These are phyloP conservation scores for Novymonas esmeraldas DNA, from an alignment of 208 protist genomes.

Conservation along the genomic window DNA sequence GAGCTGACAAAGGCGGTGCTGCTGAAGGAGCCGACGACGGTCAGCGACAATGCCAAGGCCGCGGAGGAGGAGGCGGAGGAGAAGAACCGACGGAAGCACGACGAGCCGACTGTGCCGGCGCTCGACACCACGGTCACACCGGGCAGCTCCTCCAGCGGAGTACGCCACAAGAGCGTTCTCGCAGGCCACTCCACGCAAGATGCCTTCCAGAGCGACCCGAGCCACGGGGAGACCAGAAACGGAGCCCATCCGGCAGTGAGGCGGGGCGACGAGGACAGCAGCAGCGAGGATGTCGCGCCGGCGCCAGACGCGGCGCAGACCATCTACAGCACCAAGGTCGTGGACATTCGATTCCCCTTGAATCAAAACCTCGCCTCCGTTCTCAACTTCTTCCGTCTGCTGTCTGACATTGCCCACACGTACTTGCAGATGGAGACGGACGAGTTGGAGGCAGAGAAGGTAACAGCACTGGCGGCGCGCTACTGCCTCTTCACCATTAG, in stretches of 20 bases:
- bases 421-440: conserved; percentile 14
- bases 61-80: background rate
- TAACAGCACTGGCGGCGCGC: conserved; percentile 16
- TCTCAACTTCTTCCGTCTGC: conserved; percentile 25
- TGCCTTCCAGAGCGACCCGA: too few relatives aligned
- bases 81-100: background rate
- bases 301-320: background rate
- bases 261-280: background rate
- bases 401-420: conserved; percentile 31
- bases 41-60: background rate
- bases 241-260: too few relatives aligned
- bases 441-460: conserved; percentile 7
- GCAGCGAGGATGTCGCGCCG: background rate
- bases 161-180: too few relatives aligned
- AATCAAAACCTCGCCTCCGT: conserved; percentile 20
- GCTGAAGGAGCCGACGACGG: background rate
- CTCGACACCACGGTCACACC: too few relatives aligned
- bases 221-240: too few relatives aligned
- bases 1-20: conserved; percentile 5
- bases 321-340: background rate
- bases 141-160: too few relatives aligned
- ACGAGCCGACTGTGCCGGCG: too few relatives aligned
- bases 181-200: too few relatives aligned
- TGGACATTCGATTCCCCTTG: conserved; percentile 23
- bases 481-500: conserved; percentile 31